Base-by-base conservation (phyloP, 2,329 filamentous ascomycete genomes). In the Trichoderma lentiforme region DNA sequence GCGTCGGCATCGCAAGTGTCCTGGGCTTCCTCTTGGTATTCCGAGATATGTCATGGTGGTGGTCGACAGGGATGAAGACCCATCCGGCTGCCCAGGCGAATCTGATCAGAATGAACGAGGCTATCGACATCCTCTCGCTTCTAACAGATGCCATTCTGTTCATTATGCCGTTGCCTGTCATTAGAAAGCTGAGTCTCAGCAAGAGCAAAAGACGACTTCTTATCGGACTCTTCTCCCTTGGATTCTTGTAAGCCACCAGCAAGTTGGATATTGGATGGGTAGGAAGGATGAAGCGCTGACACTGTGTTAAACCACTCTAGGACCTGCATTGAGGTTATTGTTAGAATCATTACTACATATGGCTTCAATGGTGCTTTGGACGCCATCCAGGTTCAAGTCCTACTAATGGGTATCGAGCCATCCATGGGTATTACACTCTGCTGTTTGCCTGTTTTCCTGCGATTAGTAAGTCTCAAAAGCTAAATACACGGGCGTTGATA, bases 341-440 rank as follows among this genome's bases (percentile, higher is more conserved):
- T 69, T n/a, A 32, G 66, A n/a, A 69, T 69, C 18, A 69, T 69
- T 24, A 69, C 66, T n/a, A 69, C 66, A 1, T 69, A 69, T 4
- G 66, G 56, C 36, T 69, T 60, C 36, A 51, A 51, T 6, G 66
- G 66, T 30, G 56, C 56, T 24, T 11, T 60, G 12, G 36, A 69
- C 6, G 66, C 66, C 21, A 69, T 69, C 26, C 66, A 69, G 28
- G 66, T 69, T 24, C 66, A 69, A 34, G 43, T 30, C 15, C 14
- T 69, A 0, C 58, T 69, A 21, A 69, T 69, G 66, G 66, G 66
- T 26, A 69, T 69, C 57, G 66, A 69, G 56, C 66, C 66, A 14
- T 57, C 66, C 7, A 69, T 69, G 66, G 66, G 66, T 3, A 69
- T 69, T 6, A 69, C 66, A n/a, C 66, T 69, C n/a, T 69, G 66